These are phyloP conservation scores for Lactarius sp. DNA, from an alignment of 768 basidiomycete species.

Conservation along the genomic window DNA sequence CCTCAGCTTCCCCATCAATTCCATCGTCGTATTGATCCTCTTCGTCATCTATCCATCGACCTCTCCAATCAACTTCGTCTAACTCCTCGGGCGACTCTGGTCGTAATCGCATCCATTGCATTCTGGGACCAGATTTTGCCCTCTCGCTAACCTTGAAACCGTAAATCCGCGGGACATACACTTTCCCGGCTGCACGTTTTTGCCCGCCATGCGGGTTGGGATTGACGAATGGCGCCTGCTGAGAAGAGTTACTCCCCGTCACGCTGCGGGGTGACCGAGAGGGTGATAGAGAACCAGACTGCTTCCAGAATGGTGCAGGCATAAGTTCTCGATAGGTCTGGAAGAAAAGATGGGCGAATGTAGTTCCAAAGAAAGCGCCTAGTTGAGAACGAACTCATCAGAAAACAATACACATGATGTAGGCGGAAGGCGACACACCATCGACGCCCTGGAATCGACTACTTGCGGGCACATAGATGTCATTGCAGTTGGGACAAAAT, in stretches of 20 bases:
- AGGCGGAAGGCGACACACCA: conserved; percentile 47
- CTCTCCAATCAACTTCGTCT: conserved; percentile 86
- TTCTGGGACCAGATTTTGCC: conserved; percentile 90
- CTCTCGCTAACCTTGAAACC: conserved; percentile 97
- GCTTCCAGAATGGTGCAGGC: conserved; percentile 88
- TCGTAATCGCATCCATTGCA: conserved; percentile 92
- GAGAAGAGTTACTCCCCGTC: conserved; percentile 44
- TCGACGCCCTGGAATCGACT: conserved; percentile 95
- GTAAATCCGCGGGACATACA: conserved; percentile 91
- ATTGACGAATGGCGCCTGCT: conserved; percentile 62
- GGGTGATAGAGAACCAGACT: conserved; percentile 48
- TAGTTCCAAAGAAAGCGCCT: conserved; percentile 99
- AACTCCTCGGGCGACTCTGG: conserved; percentile 77
- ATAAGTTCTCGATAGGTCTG: conserved; percentile 96
- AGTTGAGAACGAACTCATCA: conserved; percentile 12
- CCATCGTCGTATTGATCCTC: conserved; percentile 62
- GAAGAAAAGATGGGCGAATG: conserved; percentile 98
- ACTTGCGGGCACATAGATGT: conserved; percentile 93
- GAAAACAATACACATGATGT: background rate
- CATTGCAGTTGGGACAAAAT: conserved; percentile 96
- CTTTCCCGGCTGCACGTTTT: conserved; percentile 78
- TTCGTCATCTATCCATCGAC: conserved; percentile 80
- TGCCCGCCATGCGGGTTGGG: conserved; percentile 88
- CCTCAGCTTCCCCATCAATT: conserved; percentile 37
- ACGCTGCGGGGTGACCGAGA: conserved; percentile 50